phyloP scores from a whole-genome alignment of 192 early-diverging fungal species.

The Kappamyces sp. region DNA sequence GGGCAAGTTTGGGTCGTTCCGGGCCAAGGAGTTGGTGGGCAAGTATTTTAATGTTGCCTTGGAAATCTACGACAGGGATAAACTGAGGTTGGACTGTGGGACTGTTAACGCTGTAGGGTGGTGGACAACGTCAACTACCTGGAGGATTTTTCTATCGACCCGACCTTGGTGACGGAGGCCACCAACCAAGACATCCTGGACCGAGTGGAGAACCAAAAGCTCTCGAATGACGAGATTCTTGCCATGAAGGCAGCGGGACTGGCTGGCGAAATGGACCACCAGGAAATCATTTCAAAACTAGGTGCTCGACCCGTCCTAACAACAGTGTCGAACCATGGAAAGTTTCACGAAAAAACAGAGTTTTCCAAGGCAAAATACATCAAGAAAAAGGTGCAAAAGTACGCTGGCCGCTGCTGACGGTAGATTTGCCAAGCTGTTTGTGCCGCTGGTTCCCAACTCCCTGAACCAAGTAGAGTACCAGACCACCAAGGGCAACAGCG shows the following conservation, averaged over 20 bases:
- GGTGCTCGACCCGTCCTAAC: no score
- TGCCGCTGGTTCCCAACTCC: conserved; percentile 67
- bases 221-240: conserved; percentile 78
- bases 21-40: conserved; percentile 73
- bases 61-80: conserved; percentile 61
- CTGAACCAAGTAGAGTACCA: conserved; percentile 73
- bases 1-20: conserved; percentile 90
- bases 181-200: conserved; percentile 83
- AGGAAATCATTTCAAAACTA: conserved; percentile 74
- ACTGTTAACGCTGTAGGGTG: conserved; percentile 1
- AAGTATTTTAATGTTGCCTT: conserved; percentile 74
- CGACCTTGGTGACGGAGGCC: conserved; percentile 59
- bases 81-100: not conserved
- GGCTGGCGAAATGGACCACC: conserved; percentile 57
- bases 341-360: conserved; percentile 91
- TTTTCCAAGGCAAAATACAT: conserved; percentile 96
- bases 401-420: not conserved
- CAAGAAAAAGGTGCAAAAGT: conserved; percentile 56
- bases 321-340: conserved; percentile 64
- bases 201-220: conserved; percentile 64
- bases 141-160: conserved; percentile 81
- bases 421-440: conserved; percentile 78
- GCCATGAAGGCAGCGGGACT: conserved; percentile 67
- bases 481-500: conserved; percentile 62
- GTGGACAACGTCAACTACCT: conserved; percentile 31